Percentiles rank a stretch among this genome's conserved stretches.
Conservation (phyloP, 148 eudicot species). For the Persicaria tinctoria region DNA sequence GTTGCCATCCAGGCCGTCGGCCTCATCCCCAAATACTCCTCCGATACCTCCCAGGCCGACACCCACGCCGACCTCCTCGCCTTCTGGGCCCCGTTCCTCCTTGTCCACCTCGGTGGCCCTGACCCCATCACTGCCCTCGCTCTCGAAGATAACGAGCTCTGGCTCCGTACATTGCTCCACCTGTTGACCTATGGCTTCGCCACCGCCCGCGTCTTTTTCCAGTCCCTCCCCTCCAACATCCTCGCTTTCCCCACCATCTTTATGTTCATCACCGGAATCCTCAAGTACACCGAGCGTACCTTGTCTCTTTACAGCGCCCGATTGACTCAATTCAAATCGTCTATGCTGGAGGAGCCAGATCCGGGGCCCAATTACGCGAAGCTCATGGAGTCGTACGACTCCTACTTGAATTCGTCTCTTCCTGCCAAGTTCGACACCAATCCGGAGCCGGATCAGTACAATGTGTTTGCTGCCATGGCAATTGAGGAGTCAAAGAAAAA, state of each 20-base stretch:
- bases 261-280: conserved; percentile 19
- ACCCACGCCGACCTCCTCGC: conserved; percentile 5
- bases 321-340: conserved; percentile 16
- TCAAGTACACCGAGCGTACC: conserved; percentile 31
- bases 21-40: conserved; percentile 26
- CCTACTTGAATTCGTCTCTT: conserved; percentile 28
- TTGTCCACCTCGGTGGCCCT: conserved; percentile 22
- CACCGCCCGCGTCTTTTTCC: conserved; percentile 22
- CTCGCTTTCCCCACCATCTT: conserved; percentile 20
- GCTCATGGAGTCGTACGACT: conserved; percentile 34
- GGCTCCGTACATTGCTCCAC: conserved; percentile 31
- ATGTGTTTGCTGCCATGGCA: conserved; percentile 14
- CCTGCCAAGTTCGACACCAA: conserved; percentile 22
- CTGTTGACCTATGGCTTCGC: conserved; percentile 24
- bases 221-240: conserved; percentile 11
- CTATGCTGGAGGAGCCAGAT: conserved; percentile 32
- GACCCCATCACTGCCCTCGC: conserved; percentile 23
- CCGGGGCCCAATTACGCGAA: conserved; percentile 40
- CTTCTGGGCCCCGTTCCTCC: conserved; percentile 22
- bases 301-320: conserved; percentile 26
- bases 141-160: conserved; percentile 32
- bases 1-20: conserved; percentile 29
- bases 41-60: not conserved
- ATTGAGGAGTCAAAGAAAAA: conserved; percentile 3
- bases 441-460: conserved; percentile 18